Conservation (phyloP, 1,284 basidiomycete genomes). For the Ganoderma sp. region DNA sequence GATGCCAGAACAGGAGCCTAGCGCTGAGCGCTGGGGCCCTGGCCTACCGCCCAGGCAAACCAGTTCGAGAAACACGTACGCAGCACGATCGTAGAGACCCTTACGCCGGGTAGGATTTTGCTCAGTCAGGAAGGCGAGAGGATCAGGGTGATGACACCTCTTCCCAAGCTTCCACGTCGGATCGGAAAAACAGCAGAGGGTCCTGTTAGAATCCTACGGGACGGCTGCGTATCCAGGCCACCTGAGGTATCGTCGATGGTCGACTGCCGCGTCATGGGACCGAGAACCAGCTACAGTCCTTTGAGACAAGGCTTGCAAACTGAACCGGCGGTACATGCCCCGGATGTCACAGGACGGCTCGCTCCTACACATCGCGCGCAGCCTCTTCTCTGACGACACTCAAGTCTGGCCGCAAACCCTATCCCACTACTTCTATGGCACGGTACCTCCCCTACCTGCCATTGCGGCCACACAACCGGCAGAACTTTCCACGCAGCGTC, state of each 20-base stretch:
- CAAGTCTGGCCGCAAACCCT: too few relatives aligned
- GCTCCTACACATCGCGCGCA: too few relatives aligned
- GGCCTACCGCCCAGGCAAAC: neutral
- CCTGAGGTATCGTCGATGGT: neutral
- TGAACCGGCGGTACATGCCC: neutral
- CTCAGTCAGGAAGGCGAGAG: neutral
- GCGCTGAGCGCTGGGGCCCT: too few relatives aligned
- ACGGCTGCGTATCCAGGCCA: neutral
- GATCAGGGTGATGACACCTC: neutral
- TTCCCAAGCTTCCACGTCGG: too few relatives aligned
- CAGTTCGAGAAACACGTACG: neutral
- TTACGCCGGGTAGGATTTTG: neutral
- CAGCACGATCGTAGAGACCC: neutral
- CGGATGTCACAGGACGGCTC: slow-evolving; percentile 5
- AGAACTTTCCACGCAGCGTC: too few relatives aligned
- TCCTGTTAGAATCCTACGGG: neutral
- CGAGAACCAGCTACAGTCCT: neutral
- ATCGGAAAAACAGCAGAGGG: neutral
- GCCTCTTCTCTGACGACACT: too few relatives aligned
- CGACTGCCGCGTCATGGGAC: slow-evolving; percentile 5
- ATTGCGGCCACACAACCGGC: too few relatives aligned
- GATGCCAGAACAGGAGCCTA: too few relatives aligned
- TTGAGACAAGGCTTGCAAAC: neutral
- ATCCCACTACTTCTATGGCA: too few relatives aligned
- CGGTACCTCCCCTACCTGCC: too few relatives aligned